phyloP scores from a whole-genome alignment of 176 grass and related monocot species.

The Ampelocalamus luodianensis region DNA sequence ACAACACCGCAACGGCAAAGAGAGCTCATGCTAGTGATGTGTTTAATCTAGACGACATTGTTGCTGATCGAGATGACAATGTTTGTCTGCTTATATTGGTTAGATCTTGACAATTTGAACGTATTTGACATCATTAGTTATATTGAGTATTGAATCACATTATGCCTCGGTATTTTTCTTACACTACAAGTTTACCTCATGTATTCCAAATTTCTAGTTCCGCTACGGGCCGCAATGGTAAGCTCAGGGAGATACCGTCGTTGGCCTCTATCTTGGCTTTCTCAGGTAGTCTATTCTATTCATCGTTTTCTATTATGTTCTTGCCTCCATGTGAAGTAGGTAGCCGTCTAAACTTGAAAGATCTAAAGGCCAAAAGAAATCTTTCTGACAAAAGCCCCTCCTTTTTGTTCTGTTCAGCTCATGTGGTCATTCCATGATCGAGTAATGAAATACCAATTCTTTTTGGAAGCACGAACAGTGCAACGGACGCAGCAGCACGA shows the following conservation, averaged over 20 bases:
- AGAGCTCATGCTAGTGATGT: no score
- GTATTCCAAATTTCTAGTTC: no score
- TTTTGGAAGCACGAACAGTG: background rate
- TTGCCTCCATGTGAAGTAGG: constrained; percentile 37
- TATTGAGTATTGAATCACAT: no score
- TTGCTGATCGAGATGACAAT: no score
- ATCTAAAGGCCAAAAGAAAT: constrained; percentile 28
- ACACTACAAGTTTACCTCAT: no score
- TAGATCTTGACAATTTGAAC: no score
- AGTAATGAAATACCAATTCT: background rate
- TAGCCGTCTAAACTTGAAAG: constrained; percentile 25
- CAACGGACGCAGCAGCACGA: background rate
- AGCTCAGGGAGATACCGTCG: constrained; percentile 44
- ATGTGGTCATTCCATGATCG: background rate
- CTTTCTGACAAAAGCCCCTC: constrained; percentile 7
- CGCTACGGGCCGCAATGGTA: background rate
- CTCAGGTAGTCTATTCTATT: background rate
- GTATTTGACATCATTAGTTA: no score
- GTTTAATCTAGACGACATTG: no score
- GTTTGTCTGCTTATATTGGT: no score
- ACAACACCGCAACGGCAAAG: no score
- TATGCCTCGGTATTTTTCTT: no score
- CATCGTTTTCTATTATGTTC: background rate
- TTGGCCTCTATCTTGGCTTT: constrained; percentile 5
- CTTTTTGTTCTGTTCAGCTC: constrained; percentile 45